These are phyloP conservation scores for Excoecaria agallocha DNA, from an alignment of 345 rosid genomes.

Conservation along the genomic window DNA sequence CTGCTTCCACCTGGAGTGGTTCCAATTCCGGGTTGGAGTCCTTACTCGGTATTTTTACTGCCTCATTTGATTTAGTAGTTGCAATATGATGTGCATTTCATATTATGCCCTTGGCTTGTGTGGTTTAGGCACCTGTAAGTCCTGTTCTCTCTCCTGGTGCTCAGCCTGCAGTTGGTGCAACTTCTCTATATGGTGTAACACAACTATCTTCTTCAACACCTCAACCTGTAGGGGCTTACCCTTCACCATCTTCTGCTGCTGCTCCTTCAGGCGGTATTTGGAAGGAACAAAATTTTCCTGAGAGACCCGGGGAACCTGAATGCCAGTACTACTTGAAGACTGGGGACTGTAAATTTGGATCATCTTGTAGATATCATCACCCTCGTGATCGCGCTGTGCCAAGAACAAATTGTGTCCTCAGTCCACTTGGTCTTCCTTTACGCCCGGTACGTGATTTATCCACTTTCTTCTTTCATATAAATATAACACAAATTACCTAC, in stretches of 20 bases:
- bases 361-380: conserved; percentile 29
- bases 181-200: conserved; percentile 25
- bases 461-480: conserved; percentile 10
- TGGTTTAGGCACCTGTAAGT: conserved; percentile 37
- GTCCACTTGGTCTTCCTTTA: conserved; percentile 29
- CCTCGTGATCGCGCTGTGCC: conserved; percentile 24
- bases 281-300: conserved; percentile 27
- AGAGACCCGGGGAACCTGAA: conserved; percentile 33
- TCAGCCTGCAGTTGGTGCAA: conserved; percentile 28
- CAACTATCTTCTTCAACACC: conserved; percentile 24
- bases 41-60: conserved; percentile 33
- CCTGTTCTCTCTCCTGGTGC: conserved; percentile 31
- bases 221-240: conserved; percentile 17
- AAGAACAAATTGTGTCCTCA: conserved; percentile 24
- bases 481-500: background rate
- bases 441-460: conserved; percentile 24
- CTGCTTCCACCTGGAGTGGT: conserved; percentile 29
- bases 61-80: conserved; percentile 15
- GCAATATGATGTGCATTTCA: conserved; percentile 12
- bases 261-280: conserved; percentile 10
- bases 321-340: conserved; percentile 30
- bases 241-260: conserved; percentile 11
- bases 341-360: conserved; percentile 32
- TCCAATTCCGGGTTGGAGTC: conserved; percentile 30
- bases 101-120: conserved; percentile 12